Conservation (phyloP, 1,284 basidiomycete species). For the Marasmius tenuissimus region DNA sequence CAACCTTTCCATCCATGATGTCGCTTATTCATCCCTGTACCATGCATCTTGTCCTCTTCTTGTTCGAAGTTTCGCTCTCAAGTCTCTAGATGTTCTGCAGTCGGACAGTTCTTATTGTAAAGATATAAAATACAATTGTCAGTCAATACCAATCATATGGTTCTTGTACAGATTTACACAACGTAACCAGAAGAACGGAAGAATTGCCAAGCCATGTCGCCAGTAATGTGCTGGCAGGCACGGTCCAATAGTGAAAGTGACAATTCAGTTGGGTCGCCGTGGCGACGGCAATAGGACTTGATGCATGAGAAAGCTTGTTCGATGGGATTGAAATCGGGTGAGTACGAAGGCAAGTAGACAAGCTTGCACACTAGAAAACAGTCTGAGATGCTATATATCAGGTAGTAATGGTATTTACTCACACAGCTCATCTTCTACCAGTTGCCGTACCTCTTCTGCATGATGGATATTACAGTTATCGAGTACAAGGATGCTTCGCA, state of each 20-base stretch:
- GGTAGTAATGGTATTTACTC: constrained; percentile 1
- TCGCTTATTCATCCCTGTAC: no score
- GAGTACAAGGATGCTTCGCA: constrained; percentile 10
- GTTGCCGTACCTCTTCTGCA: constrained; percentile 7
- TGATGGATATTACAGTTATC: constrained; percentile 14
- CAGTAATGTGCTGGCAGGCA: constrained; percentile 11
- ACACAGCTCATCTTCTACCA: constrained; percentile 12
- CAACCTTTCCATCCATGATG: no score
- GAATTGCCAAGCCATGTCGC: constrained; percentile 5
- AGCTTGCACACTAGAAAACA: constrained; percentile 11
- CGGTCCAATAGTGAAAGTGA: constrained; percentile 2
- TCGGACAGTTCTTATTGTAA: no score
- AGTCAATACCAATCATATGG: no score
- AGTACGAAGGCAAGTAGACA: constrained; percentile 12
- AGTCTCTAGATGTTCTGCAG: no score
- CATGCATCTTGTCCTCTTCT: no score
- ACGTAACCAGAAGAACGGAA: constrained; percentile 14
- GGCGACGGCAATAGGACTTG: constrained; percentile 7
- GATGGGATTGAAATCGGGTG: constrained; percentile 14
- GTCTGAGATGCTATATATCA: neutral
- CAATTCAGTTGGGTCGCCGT: neutral
- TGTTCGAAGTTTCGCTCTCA: no score
- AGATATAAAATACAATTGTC: no score
- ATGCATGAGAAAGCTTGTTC: constrained; percentile 12
- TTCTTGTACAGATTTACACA: no score